Evolutionary conservation across 2,329 filamentous ascomycete species (phyloP).

Genomic region (Nothomitra cinnamomea): DNA sequence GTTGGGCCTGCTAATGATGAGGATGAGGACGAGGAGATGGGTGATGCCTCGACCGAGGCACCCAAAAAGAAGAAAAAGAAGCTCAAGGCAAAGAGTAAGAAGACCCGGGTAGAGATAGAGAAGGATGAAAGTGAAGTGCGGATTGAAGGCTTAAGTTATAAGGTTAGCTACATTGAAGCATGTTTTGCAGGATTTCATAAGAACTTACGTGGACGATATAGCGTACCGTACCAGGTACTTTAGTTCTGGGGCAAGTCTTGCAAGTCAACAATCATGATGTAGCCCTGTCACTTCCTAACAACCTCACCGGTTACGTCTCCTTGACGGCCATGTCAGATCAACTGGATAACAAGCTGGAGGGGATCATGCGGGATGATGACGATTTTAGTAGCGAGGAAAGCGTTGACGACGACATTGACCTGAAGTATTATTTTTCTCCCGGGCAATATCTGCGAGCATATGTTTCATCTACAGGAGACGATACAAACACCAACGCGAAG

Average conservation of each 20-base stretch:
- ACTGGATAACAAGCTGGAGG: constrained; percentile 60
- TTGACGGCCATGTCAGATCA: constrained; percentile 80
- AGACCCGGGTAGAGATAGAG: constrained; percentile 26
- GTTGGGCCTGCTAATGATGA: constrained; percentile 25
- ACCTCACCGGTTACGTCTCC: constrained; percentile 74
- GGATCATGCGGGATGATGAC: constrained; percentile 41
- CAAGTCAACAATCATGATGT: constrained; percentile 68
- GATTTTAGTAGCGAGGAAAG: constrained; percentile 25
- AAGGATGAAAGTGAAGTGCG: constrained; percentile 42
- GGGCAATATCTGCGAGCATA: constrained; percentile 81
- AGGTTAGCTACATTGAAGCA: constrained; percentile 36
- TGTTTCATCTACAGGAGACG: constrained; percentile 60
- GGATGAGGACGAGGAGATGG: constrained; percentile 14
- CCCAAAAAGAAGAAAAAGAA: constrained; percentile 42
- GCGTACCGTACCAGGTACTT: constrained; percentile 69
- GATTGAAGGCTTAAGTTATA: constrained; percentile 78
- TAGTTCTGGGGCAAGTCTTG: constrained; percentile 74
- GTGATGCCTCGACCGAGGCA: constrained; percentile 22
- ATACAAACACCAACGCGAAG: constrained; percentile 33
- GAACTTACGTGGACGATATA: constrained; percentile 20
- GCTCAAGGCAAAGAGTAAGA: constrained; percentile 31
- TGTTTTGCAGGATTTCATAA: constrained; percentile 8
- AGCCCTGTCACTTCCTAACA: constrained; percentile 76
- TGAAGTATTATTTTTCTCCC: constrained; percentile 57
- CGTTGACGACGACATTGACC: constrained; percentile 40